phyloP scores from a whole-genome alignment of 2,329 filamentous ascomycete species.

The Claviceps pusilla region DNA sequence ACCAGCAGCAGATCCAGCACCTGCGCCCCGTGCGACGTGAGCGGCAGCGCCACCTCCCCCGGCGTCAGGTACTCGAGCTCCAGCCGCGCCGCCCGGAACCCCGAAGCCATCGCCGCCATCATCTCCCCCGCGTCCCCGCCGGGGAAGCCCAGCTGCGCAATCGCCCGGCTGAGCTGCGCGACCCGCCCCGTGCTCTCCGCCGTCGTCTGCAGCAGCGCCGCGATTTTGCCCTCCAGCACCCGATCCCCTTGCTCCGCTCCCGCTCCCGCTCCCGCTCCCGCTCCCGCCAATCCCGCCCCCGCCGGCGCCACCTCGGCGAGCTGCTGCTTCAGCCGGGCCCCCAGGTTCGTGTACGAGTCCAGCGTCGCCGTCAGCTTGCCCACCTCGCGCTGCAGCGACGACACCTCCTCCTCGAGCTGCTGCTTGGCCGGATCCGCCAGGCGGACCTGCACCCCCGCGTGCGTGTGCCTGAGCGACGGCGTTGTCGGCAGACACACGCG shows the following conservation, averaged over 20 bases:
- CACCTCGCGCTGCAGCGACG: slow-evolving; percentile 33
- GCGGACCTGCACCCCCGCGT: slow-evolving; percentile 23
- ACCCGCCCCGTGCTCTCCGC: slow-evolving; percentile 35
- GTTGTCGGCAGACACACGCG: slow-evolving; percentile 9
- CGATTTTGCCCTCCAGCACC: slow-evolving; percentile 28
- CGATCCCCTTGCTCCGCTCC: background rate
- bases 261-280: background rate
- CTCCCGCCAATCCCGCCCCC: background rate
- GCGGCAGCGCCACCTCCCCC: slow-evolving; percentile 38
- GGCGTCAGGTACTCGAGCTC: slow-evolving; percentile 49
- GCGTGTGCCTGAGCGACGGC: slow-evolving; percentile 10
- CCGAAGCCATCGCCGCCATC: slow-evolving; percentile 29
- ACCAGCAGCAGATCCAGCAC: slow-evolving; percentile 40
- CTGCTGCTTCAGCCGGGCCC: slow-evolving; percentile 21
- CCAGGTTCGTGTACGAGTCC: slow-evolving; percentile 30
- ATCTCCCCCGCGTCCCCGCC: slow-evolving; percentile 33
- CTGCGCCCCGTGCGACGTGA: slow-evolving; percentile 36
- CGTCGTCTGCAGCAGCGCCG: slow-evolving; percentile 28
- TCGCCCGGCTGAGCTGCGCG: slow-evolving; percentile 26
- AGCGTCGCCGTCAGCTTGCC: slow-evolving; percentile 31
- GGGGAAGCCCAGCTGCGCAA: slow-evolving; percentile 36
- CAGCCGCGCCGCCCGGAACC: slow-evolving; percentile 41
- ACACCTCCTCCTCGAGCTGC: slow-evolving; percentile 30
- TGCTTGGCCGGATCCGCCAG: slow-evolving; percentile 29
- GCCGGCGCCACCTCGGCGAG: slow-evolving; percentile 14